Evolutionary conservation across 176 grass and related monocot species (phyloP), one percentile per base, ranked within the genome.

Genomic region (Aegilops umbellulata): DNA sequence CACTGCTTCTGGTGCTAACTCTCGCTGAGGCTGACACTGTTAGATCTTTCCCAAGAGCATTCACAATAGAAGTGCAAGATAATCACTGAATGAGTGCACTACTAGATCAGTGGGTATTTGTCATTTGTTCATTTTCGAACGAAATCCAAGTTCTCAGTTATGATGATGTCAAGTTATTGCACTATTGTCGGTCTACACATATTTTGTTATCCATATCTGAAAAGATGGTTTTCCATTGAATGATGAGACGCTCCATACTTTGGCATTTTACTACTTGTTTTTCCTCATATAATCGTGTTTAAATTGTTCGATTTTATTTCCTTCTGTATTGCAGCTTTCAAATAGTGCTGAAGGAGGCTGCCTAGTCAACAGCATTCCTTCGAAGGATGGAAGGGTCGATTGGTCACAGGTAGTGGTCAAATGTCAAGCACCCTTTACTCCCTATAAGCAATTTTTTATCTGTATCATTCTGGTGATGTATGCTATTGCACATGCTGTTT

Each of bases 331-430:
- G 38, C 86, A 99, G 97, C 90, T 99, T 86, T 90, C 92, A 60
- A 96, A 96, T 80, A 87, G 85, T 62, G 76, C 58, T 80, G 94
- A 92, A 91, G 80, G 89, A 82, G 83, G 88, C 87, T 99, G 87
- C 83, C 74, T 76, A 36, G 71, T 94, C 58, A 89, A 89, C 34
- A 87, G 87, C 41, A 96, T 99, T 94, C 94, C 97, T 88, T 72
- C 92, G 82, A 91, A 94, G 76, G 90, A 99, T 85, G 97, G 94
- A 60, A 92, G 90, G 74, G 85, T 99, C 85, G 94, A 99, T 90
- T 99, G 94, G 92, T 99, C 97, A 88, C 90, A 99, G 97, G 97
- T 99, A 91, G 63, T 78, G 68, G 12, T 55, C 29, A 69, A 82
- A 69, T 69, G 13, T 36, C 29, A 82, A 69, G 44, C 62, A 53